Base-by-base conservation (phyloP, 352 stramenopile species). In the Phytophthora hibernalis region DNA sequence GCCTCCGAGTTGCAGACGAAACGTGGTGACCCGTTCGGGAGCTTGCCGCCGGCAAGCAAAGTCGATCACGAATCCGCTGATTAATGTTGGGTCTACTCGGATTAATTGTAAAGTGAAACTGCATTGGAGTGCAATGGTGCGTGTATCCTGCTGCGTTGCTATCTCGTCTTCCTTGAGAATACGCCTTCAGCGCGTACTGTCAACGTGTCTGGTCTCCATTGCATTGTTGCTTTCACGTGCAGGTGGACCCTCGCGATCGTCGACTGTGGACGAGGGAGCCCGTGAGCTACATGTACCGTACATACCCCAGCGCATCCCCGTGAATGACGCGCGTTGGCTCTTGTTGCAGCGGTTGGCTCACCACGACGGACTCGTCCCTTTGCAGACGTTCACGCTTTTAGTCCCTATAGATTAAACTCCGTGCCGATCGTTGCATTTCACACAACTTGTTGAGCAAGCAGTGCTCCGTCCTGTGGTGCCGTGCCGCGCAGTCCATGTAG, bases 281-380 rank as follows among this genome's bases (percentile, higher is more conserved):
- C 26, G 22, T 44, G 43, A 45, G 33, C 22, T 44, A 40, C n/a
- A n/a, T n/a, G n/a, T n/a, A n/a, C n/a, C n/a, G n/a, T n/a, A n/a
- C n/a, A n/a, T n/a, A n/a, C 44, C 42, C 35, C 20, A 53, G 61
- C 53, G 61, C 61, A 68, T 68, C 61, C 26, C 53, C 44, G 12
- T 56, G 42, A 22, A 48, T 61, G 51, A 55, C 38, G 38, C 28
- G 49, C 50, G 7, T 26, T 18, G 16, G 49, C 28, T 55, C 40
- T 53, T 35, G 35, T 40, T 68, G 51, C 52, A 48, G 44, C 35
- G 38, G 50, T 55, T 61, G 50, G 42, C 30, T 65, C 28, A 12
- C 38, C 47, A 66, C 58, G 58, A 31, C 47, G 18, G 50, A 61
- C 50, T 50, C 38, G 58, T 60, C 12, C 26, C 3, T 51, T 49